Base-by-base conservation (phyloP, 208 protist genomes). In the Leptomonas seymouri region DNA sequence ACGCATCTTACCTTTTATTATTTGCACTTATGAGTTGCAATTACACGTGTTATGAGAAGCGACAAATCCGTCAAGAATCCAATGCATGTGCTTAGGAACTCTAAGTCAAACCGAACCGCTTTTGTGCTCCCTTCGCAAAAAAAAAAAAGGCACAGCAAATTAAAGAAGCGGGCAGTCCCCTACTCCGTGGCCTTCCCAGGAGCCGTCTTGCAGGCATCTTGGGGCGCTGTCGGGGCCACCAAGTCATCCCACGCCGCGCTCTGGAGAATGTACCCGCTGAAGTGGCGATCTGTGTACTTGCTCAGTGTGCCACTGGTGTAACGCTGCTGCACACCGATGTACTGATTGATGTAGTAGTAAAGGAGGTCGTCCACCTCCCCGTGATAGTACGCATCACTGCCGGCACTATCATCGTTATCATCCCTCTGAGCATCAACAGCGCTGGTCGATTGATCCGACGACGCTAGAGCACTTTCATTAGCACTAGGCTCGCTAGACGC, bases 271-370 rank as follows among this genome's bases (percentile, higher is more conserved):
- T 97, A 95, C 30, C 80, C 86, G 27, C 89, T 77, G 71, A 97
- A 97, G 70, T 95, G 92, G 7, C 90, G 77, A 36, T 85, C 83
- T 18, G 92, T 95, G 80, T 92, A 93, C 42, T 80, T 76, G 53
- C 66, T 81, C 36, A 64, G 58, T n/a, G 61, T 67, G 21, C 84
- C 70, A 15, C 73, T 63, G 21, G 59, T 72, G 80, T 98, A 98
- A 12, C 79, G 71, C 64, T 86, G 69, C 75, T 98, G 97, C 16
- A 98, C 94, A 28, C 79, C 78, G 64, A 97, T 86, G 81, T 97
- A 98, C 75, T 98, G 90, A 76, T 98, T 90, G 41, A 96, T 90
- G 76, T 96, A 98, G 86, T 95, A 97, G 50, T 87, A 96, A n/a
- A 98, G 85, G n/a, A 98, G 68, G 78, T 98, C 90, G 60, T 98